Evolutionary conservation across 306 rosid species (phyloP), one percentile per base, ranked within the genome.

Genomic region (Prunus mira): DNA sequence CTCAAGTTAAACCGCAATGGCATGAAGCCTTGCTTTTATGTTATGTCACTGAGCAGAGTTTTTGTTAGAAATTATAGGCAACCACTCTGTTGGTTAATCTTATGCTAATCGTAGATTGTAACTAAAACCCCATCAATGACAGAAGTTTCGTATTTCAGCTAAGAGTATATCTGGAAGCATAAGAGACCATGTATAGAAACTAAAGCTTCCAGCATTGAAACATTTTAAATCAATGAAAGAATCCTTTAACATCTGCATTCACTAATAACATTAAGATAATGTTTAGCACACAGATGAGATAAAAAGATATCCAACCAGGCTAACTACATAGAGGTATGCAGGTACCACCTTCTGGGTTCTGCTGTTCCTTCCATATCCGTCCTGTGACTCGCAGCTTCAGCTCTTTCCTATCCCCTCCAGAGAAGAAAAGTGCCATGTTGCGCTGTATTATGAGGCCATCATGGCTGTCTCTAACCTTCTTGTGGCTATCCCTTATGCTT

Each of bases 321-420:
- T 83, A 90, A 76, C 78, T 88, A 84, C 86, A 88, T 27, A 90
- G 82, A 66, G 92, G 91, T 38, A 86, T 85, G 86, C 86, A 88
- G 24, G 86, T 79, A 18, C 87, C 89, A 38, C 81, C 84, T 70
- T 90, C 90, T 12, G 89, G 86, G 86, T 85, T 90, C 71, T 81
- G 91, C 76, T 90, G 91, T 78, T 91, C 93, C 81, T 91, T 88
- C 93, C 93, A 91, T 73, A 91, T 91, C 67, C 91, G 84, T 28
- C 96, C 96, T 2, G 96, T 88, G 28, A 91, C 90, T 67, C 93
- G 72, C 65, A 91, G 81, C 88, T 91, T 91, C 84, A 91, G 85
- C 78, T 88, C 93, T 85, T 88, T 91, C 89, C 82, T 85, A 63
- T 91, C 91, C 68, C 88, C 92, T 8, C 96, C 93, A 2, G 96